These are phyloP conservation scores for Alnus glutinosa DNA, from an alignment of 306 rosid species.

Conservation along the genomic window DNA sequence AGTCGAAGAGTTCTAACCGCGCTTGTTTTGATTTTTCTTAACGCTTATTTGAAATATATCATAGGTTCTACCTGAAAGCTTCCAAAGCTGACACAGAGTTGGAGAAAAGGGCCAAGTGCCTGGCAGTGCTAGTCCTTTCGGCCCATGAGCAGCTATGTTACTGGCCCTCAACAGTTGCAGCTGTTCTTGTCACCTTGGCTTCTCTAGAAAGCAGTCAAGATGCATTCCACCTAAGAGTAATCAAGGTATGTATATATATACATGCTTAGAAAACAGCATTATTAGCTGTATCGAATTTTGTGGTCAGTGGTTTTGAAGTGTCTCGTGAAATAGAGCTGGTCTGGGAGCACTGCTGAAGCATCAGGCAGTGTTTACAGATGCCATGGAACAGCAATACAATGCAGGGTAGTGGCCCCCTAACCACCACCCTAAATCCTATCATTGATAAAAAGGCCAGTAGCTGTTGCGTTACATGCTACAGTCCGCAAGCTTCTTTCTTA, in stretches of 20 bases:
- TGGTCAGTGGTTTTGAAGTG: neutral
- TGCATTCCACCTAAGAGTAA: conserved; percentile 52
- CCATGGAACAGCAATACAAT: too few species aligned
- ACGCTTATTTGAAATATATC: conserved; percentile 11
- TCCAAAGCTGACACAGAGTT: conserved; percentile 61
- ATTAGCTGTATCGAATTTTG: neutral
- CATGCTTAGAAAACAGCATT: neutral
- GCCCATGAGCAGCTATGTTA: conserved; percentile 59
- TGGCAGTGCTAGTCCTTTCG: conserved; percentile 66
- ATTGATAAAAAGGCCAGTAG: too few species aligned
- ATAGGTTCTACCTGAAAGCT: conserved; percentile 85
- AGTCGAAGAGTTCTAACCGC: conserved; percentile 1
- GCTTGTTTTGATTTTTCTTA: conserved; percentile 9
- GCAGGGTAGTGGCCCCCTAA: too few species aligned
- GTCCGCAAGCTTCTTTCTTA: too few species aligned
- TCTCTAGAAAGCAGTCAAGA: conserved; percentile 53
- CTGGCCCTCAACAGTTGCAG: conserved; percentile 95
- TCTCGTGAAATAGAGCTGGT: too few species aligned
- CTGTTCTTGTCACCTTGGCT: conserved; percentile 82
- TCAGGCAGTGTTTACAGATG: too few species aligned
- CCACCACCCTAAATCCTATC: too few species aligned
- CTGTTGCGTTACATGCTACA: too few species aligned
- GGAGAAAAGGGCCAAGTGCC: conserved; percentile 71
- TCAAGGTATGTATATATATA: conserved; percentile 43
- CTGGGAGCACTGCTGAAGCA: neutral